Evolutionary conservation across 2,329 filamentous ascomycete species (phyloP).

Genomic region (Claviceps maximensis): DNA sequence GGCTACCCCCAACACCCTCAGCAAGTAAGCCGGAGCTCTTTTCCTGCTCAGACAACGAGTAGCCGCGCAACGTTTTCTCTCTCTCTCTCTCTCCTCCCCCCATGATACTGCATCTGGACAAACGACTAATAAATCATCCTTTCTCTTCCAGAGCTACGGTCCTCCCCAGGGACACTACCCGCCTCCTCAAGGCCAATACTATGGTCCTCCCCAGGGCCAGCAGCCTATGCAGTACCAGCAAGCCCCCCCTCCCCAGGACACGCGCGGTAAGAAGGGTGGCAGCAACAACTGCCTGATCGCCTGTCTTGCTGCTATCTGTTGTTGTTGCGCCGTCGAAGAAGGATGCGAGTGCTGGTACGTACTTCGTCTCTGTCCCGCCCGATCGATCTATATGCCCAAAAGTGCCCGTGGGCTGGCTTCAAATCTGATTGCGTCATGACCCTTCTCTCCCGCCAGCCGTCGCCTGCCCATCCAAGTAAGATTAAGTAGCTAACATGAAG

Average conservation of each 20-base stretch:
- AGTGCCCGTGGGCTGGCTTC: too few species aligned
- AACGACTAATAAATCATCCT: background rate
- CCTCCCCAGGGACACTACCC: slow-evolving; percentile 19
- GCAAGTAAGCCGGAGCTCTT: slow-evolving; percentile 18
- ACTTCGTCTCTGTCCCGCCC: background rate
- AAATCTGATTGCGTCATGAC: background rate
- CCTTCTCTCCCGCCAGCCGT: too few species aligned
- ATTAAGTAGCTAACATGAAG: background rate
- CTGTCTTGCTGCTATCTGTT: slow-evolving; percentile 36
- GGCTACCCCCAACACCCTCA: slow-evolving; percentile 28
- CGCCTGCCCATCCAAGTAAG: background rate
- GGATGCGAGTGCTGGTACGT: slow-evolving; percentile 37
- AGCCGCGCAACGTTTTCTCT: background rate
- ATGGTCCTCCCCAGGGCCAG: slow-evolving; percentile 21
- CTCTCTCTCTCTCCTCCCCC: background rate
- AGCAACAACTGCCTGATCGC: slow-evolving; percentile 30
- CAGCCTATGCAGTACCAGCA: slow-evolving; percentile 32
- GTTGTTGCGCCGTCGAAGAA: slow-evolving; percentile 37
- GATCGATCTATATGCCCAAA: background rate
- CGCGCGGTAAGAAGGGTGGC: slow-evolving; percentile 17
- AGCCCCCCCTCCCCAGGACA: slow-evolving; percentile 19
- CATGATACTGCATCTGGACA: too few species aligned
- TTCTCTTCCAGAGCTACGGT: slow-evolving; percentile 14
- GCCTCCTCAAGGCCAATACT: slow-evolving; percentile 20
- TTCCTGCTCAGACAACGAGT: background rate